Percentiles rank a stretch among this genome's conserved stretches.
Conservation (phyloP, 1,284 basidiomycete species). For the Jaminaea rosea region DNA sequence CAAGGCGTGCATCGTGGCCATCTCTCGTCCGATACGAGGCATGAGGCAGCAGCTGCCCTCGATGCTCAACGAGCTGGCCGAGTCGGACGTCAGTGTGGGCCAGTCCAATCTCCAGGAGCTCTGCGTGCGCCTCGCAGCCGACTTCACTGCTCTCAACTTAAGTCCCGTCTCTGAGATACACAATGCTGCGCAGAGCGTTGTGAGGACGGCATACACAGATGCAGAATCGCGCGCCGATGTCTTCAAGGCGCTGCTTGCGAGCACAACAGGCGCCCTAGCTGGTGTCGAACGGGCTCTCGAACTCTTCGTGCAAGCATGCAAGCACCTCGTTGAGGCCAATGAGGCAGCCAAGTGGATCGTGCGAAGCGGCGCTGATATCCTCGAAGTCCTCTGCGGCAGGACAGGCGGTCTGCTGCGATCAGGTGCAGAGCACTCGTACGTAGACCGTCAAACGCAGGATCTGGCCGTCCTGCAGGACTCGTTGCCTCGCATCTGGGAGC, state of each 20-base stretch:
- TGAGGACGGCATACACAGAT: conserved; percentile 30
- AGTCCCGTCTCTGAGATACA: conserved; percentile 28
- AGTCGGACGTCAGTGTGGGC: conserved; percentile 7
- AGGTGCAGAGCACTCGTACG: conserved; percentile 28
- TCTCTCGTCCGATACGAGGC: conserved; percentile 14
- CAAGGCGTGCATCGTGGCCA: conserved; percentile 14
- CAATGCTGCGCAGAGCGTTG: conserved; percentile 26
- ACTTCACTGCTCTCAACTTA: conserved; percentile 24
- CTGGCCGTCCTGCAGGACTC: conserved; percentile 13
- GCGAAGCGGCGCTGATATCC: conserved; percentile 35
- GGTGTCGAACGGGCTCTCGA: conserved; percentile 23
- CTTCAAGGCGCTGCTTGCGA: conserved; percentile 29
- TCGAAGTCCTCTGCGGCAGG: conserved; percentile 38
- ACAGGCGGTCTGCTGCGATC: conserved; percentile 37
- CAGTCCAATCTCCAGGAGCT: conserved; percentile 22
- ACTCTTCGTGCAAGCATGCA: conserved; percentile 18
- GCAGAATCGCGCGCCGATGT: conserved; percentile 30
- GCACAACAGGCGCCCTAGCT: conserved; percentile 14
- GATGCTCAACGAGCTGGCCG: conserved; percentile 21
- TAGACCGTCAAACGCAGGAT: conserved; percentile 13
- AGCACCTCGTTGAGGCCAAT: conserved; percentile 26
- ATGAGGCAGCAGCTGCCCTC: conserved; percentile 19
- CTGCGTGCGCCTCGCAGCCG: conserved; percentile 19
- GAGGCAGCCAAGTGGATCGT: conserved; percentile 36
- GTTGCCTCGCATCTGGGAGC: conserved; percentile 30